A percentile compares a stretch with the other conserved stretches of the same genome.
Evolutionary conservation across 106 monocot genomes (phyloP).

Genomic region (Dioscorea alata): DNA sequence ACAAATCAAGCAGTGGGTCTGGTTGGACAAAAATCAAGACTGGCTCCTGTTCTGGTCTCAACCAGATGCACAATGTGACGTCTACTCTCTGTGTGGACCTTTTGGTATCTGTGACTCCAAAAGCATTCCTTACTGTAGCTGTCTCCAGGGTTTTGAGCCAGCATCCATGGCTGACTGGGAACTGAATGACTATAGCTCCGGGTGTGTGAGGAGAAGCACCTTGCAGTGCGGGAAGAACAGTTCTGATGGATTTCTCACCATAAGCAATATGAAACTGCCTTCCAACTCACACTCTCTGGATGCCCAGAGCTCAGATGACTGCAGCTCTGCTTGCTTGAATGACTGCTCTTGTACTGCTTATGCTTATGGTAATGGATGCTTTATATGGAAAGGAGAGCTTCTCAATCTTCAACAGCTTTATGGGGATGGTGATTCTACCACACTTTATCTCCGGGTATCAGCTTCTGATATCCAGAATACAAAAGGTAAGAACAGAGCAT

Average conservation of each 20-base stretch:
- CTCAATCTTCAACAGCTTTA: constrained; percentile 18
- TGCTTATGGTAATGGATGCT: constrained; percentile 13
- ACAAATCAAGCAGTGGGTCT: neutral
- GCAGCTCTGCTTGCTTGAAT: constrained; percentile 22
- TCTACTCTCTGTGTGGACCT: constrained; percentile 4
- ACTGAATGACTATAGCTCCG: constrained; percentile 18
- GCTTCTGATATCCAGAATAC: constrained; percentile 13
- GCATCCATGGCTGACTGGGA: constrained; percentile 19
- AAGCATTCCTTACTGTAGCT: neutral
- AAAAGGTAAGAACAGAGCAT: neutral
- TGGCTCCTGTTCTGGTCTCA: constrained; percentile 1
- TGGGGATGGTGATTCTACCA: neutral
- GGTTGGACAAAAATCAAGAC: neutral
- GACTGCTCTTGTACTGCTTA: constrained; percentile 36
- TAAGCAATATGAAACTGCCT: constrained; percentile 4
- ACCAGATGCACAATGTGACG: constrained; percentile 4
- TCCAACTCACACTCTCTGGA: neutral
- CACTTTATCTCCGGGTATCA: constrained; percentile 30
- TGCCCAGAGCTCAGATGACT: neutral
- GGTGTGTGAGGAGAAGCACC: constrained; percentile 25
- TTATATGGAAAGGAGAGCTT: constrained; percentile 24
- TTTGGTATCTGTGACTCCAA: constrained; percentile 4
- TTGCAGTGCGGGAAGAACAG: constrained; percentile 10
- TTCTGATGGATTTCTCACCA: constrained; percentile 1
- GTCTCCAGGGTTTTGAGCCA: neutral